phyloP scores from a whole-genome alignment of 371 early-diverging fungal species.

The Apophysomyces variabilis region DNA sequence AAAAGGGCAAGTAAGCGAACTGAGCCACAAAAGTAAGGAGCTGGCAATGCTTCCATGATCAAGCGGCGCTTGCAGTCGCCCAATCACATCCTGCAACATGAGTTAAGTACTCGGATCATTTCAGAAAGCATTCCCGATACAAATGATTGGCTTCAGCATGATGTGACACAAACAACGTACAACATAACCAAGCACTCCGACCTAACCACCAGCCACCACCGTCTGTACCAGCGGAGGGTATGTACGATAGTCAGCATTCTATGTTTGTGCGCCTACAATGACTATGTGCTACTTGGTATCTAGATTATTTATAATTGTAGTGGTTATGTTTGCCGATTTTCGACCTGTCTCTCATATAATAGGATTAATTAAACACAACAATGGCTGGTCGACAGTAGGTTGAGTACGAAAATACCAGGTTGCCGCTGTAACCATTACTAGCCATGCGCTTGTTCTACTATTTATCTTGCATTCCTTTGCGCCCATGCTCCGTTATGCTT shows the following conservation, averaged over 20 bases:
- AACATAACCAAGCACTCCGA: not conserved
- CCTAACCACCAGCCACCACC: no score
- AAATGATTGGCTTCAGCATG: slow-evolving; percentile 3
- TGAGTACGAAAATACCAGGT: no score
- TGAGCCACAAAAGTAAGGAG: slow-evolving; percentile 2
- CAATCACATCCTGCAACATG: not conserved
- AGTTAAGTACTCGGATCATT: not conserved
- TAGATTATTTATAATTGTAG: no score
- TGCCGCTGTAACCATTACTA: no score
- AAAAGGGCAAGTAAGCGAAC: not conserved
- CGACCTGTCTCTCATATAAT: not conserved
- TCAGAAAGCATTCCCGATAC: not conserved
- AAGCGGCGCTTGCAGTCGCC: not conserved
- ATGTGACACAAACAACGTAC: not conserved
- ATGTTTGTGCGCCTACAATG: no score
- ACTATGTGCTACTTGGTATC: no score
- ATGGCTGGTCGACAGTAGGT: no score
- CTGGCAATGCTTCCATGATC: not conserved
- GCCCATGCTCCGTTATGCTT: no score
- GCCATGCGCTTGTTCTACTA: not conserved
- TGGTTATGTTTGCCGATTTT: not conserved
- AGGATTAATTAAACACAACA: not conserved
- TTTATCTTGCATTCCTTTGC: no score
- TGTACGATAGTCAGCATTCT: no score
- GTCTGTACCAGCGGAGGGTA: no score